Evolutionary conservation across 345 rosid genomes (phyloP).

Genomic region (Mercurialis annua): DNA sequence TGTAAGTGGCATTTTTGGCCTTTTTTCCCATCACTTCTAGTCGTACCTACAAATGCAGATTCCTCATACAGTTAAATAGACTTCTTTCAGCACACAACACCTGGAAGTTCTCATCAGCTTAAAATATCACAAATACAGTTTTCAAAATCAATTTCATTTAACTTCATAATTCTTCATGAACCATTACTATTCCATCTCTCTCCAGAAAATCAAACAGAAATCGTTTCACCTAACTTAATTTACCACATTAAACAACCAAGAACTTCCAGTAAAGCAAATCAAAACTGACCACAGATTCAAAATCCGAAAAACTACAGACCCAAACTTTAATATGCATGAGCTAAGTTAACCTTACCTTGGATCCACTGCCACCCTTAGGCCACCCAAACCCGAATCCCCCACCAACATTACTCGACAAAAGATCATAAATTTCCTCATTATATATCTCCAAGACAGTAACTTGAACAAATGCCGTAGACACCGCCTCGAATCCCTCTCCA

Average conservation of each 20-base stretch:
- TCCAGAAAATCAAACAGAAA: not conserved
- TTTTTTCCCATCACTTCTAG: conserved; percentile 98
- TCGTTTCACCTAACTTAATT: not conserved
- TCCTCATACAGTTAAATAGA: too few species aligned
- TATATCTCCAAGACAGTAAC: conserved; percentile 90
- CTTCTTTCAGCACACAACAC: not conserved
- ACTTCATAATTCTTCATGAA: not conserved
- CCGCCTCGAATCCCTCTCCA: conserved; percentile 32
- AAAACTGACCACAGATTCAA: not conserved
- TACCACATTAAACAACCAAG: not conserved
- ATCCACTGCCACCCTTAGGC: conserved; percentile 64
- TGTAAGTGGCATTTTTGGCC: conserved; percentile 82
- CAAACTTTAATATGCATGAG: conserved; percentile 4
- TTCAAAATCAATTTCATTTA: not conserved
- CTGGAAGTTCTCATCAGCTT: not conserved
- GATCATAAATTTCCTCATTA: conserved; percentile 92
- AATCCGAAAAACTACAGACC: not conserved
- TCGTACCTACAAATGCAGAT: conserved; percentile 49
- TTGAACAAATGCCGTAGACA: conserved; percentile 61
- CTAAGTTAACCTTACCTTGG: conserved; percentile 43
- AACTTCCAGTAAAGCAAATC: not conserved
- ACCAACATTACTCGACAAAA: conserved; percentile 52
- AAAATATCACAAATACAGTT: not conserved
- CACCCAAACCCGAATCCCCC: conserved; percentile 77
- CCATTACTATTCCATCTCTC: not conserved